phyloP scores from a whole-genome alignment of 306 rosid genomes.

The Cucurbita moschata region DNA sequence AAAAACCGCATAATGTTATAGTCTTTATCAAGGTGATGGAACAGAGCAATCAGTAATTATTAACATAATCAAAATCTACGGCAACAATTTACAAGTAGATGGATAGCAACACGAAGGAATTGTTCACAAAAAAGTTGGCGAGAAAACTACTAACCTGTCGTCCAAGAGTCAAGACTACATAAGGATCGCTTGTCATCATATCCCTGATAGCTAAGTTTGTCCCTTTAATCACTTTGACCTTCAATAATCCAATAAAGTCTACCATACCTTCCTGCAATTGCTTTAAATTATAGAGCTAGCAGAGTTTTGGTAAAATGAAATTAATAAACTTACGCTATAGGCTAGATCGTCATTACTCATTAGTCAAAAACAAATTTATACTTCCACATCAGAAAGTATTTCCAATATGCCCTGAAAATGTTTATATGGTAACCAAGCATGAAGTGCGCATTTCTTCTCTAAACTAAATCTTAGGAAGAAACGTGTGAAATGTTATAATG shows the following conservation, averaged over 20 bases:
- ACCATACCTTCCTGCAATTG: conserved; percentile 79
- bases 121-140: not conserved
- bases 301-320: not conserved
- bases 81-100: not conserved
- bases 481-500: not conserved
- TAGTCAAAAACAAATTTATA: not conserved
- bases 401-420: not conserved
- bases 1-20: conserved; percentile 14
- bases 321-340: not conserved
- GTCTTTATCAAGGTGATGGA: not conserved
- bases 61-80: not conserved
- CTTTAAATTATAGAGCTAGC: conserved; percentile 24
- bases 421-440: not conserved
- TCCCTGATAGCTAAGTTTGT: conserved; percentile 84
- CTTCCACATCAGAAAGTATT: not conserved
- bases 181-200: conserved; percentile 95
- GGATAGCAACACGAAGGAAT: no score
- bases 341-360: not conserved
- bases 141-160: conserved; percentile 47
- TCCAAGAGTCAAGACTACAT: conserved; percentile 78
- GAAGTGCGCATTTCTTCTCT: not conserved
- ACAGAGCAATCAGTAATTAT: not conserved
- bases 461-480: not conserved
- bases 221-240: conserved; percentile 81
- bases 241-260: conserved; percentile 81